Evolutionary conservation across 352 stramenopile species (phyloP).

Genomic region (Globisporangium abappressorium): DNA sequence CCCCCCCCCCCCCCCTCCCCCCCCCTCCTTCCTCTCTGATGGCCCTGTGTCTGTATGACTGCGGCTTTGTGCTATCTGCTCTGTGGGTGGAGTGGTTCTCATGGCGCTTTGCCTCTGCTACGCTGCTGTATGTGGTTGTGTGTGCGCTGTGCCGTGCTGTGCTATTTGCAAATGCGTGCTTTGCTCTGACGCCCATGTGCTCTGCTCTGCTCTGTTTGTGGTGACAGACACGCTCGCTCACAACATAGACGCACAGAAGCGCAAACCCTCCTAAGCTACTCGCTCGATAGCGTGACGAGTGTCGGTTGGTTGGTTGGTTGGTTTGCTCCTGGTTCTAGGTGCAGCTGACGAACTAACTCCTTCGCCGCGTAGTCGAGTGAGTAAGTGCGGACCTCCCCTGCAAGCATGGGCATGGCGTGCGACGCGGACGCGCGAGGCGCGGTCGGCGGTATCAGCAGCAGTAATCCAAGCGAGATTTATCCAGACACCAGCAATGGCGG

Average conservation of each 20-base stretch:
- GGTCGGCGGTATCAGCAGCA: slow-evolving; percentile 3
- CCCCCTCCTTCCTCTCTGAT: not conserved
- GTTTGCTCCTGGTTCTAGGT: not conserved
- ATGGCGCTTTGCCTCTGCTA: not conserved
- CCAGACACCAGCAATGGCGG: not conserved
- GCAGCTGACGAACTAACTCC: not conserved
- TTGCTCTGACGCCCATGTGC: not conserved
- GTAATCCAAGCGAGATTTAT: slow-evolving; percentile 13
- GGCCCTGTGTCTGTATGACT: not conserved
- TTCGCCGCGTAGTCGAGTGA: slow-evolving; percentile 11
- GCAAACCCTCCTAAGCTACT: not conserved
- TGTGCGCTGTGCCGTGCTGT: not conserved
- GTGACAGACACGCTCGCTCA: not conserved
- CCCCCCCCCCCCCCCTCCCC: too few relatives aligned
- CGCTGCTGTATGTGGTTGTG: not conserved
- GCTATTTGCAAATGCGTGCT: not conserved
- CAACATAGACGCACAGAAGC: not conserved
- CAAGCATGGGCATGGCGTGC: slow-evolving; percentile 64
- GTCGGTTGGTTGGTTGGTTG: not conserved
- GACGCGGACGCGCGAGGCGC: slow-evolving; percentile 44
- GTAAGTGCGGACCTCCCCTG: not conserved
- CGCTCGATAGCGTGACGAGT: slow-evolving; percentile 9
- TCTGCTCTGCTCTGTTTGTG: not conserved
- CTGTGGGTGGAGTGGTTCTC: not conserved
- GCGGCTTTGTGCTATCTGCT: not conserved